Base-by-base conservation (phyloP, 2,329 filamentous ascomycete genomes). In the Cercospora canescens region DNA sequence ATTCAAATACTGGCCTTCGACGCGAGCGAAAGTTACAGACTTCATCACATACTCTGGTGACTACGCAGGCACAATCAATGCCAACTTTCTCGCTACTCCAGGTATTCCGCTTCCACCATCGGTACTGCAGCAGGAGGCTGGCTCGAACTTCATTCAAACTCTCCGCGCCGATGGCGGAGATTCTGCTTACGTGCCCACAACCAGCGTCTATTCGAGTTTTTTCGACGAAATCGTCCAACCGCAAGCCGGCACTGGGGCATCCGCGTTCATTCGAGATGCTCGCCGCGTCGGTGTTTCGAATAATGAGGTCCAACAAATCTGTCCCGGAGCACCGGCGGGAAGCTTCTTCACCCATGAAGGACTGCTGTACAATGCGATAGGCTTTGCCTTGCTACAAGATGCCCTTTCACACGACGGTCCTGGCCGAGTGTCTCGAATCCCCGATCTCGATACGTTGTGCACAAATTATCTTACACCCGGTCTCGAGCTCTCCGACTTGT, bases 1-100 rank as follows among this genome's bases (percentile, higher is more conserved):
- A 0, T 76, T 86, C 65, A 86, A 86, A 67, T 87, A 86, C 77
- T 87, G 83, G 83, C 84, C 84, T 0, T 84, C 81, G 1, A 83
- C 81, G 3, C 81, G 81, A 11, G 69, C 70, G 1, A 75, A 77
- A 1, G 77, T 83, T 5, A 76, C 76, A 48, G 81, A 87, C 73
- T 82, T 85, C 71, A 79, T 88, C 52, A 78, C 81, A 59, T 77
- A 87, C 52, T 82, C 81, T 7, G 78, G 83, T 3, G 85, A 86
- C 68, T 87, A 85, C 72, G 79, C 81, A 65, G 84, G 84, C 63
- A 84, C 83, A 0, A 65, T 79, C 6, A 61, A 79, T 1, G 79
- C 78, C 12, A 75, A 80, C 48, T 41, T 77, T 3, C 57, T 78
- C 6, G 78, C 75, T 32, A n/a, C n/a, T n/a, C 76, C 72, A 60